Percentiles rank a stretch among this genome's conserved stretches.
These are phyloP conservation scores for Skeletonema potamos DNA, from an alignment of 108 stramenopile species.

Conservation along the genomic window DNA sequence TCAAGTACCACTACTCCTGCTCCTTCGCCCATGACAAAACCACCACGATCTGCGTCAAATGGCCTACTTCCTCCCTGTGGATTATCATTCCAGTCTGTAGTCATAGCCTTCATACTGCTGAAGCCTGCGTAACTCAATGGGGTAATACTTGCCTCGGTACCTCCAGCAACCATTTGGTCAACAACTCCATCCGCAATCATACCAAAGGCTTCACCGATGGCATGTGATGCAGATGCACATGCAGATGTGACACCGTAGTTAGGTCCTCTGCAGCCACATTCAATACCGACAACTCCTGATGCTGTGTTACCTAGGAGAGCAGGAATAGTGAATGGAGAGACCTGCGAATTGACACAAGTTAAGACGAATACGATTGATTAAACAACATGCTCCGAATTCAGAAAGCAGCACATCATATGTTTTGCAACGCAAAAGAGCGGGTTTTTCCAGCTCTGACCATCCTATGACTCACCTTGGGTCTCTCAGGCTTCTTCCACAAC, in stretches of 20 bases:
- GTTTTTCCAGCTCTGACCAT: neutral
- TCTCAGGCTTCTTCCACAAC: constrained; percentile 77
- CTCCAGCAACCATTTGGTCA: constrained; percentile 93
- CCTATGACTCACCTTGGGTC: constrained; percentile 71
- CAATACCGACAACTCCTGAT: constrained; percentile 92
- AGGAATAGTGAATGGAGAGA: constrained; percentile 94
- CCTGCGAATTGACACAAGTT: constrained; percentile 46
- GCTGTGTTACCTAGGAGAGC: constrained; percentile 93
- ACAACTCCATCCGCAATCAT: constrained; percentile 86
- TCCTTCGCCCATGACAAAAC: constrained; percentile 99
- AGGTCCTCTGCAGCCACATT: constrained; percentile 88
- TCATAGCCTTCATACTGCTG: constrained; percentile 95
- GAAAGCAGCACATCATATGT: neutral
- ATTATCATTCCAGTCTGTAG: constrained; percentile 84
- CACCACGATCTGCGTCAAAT: constrained; percentile 92
- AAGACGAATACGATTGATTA: neutral
- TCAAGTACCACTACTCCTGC: constrained; percentile 95
- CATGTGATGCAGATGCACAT: constrained; percentile 91
- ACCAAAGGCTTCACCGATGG: constrained; percentile 90
- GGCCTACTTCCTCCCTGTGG: constrained; percentile 88
- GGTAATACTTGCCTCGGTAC: constrained; percentile 93
- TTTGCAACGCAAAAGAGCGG: neutral
- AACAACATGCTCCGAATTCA: neutral
- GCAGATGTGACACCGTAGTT: constrained; percentile 94
- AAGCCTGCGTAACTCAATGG: constrained; percentile 93